These are phyloP conservation scores for Parafenestella ontariensis DNA, from an alignment of 2,329 filamentous ascomycete species.

Conservation along the genomic window DNA sequence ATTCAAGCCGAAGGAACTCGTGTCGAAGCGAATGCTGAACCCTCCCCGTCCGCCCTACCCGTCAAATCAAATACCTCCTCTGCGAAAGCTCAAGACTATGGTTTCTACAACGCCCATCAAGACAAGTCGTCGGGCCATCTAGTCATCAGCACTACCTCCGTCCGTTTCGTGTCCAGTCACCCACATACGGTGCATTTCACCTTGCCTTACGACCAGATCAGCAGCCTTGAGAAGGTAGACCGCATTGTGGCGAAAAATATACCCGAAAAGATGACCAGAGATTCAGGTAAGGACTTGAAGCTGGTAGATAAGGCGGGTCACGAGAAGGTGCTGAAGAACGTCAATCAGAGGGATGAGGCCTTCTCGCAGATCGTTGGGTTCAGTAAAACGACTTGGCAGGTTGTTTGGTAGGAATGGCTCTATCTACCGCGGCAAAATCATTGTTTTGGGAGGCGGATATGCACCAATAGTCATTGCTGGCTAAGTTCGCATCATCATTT, in stretches of 20 bases:
- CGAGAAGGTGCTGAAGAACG: constrained; percentile 22
- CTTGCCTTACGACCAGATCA: constrained; percentile 23
- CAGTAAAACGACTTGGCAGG: constrained; percentile 36
- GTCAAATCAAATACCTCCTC: neutral
- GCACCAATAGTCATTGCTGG: neutral
- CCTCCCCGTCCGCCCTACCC: neutral
- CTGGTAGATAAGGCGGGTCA: constrained; percentile 13
- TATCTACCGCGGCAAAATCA: neutral
- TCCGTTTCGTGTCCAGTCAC: constrained; percentile 23
- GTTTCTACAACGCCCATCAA: constrained; percentile 27
- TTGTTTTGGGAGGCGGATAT: too few species aligned
- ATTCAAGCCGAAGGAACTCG: constrained; percentile 36
- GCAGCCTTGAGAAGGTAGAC: constrained; percentile 34
- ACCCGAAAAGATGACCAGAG: constrained; percentile 18
- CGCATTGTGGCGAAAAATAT: constrained; percentile 27
- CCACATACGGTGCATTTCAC: constrained; percentile 18
- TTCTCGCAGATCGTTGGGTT: constrained; percentile 44
- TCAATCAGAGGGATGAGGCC: constrained; percentile 37
- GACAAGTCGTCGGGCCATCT: constrained; percentile 23
- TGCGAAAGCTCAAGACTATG: constrained; percentile 16
- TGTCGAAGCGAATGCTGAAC: constrained; percentile 3
- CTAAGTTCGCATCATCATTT: too few species aligned
- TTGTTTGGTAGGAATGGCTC: constrained; percentile 29
- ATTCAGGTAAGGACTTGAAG: constrained; percentile 31
- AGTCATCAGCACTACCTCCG: constrained; percentile 22